Conservation (phyloP, 352 stramenopile genomes). For the Globisporangium polare region DNA sequence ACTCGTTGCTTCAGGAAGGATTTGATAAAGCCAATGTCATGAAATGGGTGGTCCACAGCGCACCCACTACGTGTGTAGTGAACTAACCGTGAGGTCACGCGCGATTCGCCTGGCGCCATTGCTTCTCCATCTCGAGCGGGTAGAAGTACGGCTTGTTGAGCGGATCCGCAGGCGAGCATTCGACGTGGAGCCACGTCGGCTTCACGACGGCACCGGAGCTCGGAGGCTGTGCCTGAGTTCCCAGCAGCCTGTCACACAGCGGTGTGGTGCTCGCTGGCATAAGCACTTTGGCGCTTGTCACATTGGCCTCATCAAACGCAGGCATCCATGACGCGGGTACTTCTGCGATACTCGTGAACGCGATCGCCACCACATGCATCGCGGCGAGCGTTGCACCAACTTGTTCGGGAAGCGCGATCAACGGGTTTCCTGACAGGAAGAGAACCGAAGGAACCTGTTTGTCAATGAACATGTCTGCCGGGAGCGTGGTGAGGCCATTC, state of each 20-base stretch:
- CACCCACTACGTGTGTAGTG: not conserved
- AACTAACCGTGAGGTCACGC: not conserved
- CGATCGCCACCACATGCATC: not conserved
- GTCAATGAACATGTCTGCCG: no score
- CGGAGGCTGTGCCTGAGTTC: not conserved
- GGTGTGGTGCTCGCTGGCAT: not conserved
- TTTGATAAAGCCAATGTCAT: not conserved
- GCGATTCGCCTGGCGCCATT: not conserved
- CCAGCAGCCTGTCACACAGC: not conserved
- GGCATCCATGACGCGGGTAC: not conserved
- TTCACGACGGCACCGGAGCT: not conserved
- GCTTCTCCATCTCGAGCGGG: slow-evolving; percentile 1
- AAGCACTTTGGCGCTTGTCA: not conserved
- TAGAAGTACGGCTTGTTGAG: not conserved
- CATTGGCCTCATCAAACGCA: not conserved
- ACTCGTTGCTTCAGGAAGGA: not conserved
- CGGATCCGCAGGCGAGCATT: not conserved
- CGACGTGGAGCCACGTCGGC: slow-evolving; percentile 1
- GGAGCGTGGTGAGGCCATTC: no score
- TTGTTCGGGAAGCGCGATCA: slow-evolving; percentile 1
- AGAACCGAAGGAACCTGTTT: no score
- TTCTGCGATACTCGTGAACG: not conserved
- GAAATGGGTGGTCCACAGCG: not conserved
- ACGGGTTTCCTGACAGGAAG: no score
- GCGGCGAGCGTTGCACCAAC: not conserved